These are phyloP conservation scores for Balansia obtecta DNA, from an alignment of 2,329 filamentous ascomycete genomes.

Conservation along the genomic window DNA sequence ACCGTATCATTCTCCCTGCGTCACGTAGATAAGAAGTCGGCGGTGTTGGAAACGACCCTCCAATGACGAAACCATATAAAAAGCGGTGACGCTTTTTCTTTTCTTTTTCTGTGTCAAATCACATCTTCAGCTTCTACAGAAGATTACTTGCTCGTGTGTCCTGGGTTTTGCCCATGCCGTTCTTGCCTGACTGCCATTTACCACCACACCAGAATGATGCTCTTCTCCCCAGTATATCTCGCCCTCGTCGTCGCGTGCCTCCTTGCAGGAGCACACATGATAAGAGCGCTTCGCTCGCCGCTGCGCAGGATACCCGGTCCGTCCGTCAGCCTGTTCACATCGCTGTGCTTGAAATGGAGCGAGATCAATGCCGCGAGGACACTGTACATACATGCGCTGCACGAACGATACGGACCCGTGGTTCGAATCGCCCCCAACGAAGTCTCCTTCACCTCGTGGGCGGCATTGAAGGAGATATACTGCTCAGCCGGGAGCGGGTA, in stretches of 20 bases:
- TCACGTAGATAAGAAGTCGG: neutral
- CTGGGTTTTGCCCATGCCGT: neutral
- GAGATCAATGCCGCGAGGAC: conserved; percentile 42
- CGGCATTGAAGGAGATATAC: conserved; percentile 36
- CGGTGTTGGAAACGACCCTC: neutral
- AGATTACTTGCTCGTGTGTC: neutral
- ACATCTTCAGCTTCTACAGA: neutral
- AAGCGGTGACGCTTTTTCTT: too few relatives aligned
- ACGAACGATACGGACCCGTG: conserved; percentile 29
- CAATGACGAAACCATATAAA: too few relatives aligned
- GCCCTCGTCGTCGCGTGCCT: conserved; percentile 12
- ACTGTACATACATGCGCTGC: conserved; percentile 40
- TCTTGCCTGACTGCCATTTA: neutral
- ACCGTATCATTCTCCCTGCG: neutral
- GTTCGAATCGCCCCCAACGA: conserved; percentile 35
- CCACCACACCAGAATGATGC: conserved; percentile 10
- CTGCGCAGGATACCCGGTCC: conserved; percentile 35
- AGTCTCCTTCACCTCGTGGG: conserved; percentile 27
- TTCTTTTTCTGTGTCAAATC: too few relatives aligned
- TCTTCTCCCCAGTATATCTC: conserved; percentile 16
- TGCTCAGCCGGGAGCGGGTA: conserved; percentile 48
- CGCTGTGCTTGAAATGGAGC: conserved; percentile 39
- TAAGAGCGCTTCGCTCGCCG: conserved; percentile 20
- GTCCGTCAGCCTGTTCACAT: conserved; percentile 33
- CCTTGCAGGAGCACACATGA: conserved; percentile 14